Base-by-base conservation (phyloP, 2,329 filamentous ascomycete species). In the Dothideomycetes sp. region DNA sequence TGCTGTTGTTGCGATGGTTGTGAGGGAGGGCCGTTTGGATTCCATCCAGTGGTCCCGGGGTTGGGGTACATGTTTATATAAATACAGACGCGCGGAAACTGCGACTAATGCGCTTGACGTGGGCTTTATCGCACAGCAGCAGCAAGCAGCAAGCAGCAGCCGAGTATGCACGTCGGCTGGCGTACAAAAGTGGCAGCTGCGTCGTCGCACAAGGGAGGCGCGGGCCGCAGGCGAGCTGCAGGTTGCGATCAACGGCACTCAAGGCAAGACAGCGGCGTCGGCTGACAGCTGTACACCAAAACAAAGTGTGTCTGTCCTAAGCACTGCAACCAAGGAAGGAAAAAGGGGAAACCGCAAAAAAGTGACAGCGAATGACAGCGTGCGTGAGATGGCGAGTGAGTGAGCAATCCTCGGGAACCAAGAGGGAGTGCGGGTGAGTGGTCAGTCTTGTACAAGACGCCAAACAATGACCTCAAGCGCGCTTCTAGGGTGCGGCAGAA, bases 41-140 rank as follows among this genome's bases (percentile, higher is more conserved):
- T 51, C 50, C 50, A 52, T 35, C 44, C 44, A 36, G 48, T 44
- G 12, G 48, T 22, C 25, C 38, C 32, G 27, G 49, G 50, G 18
- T 48, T 45, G 28, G 48, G 47, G 45, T 51, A 51, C 50, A 47
- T 47, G 11, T 34, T 19, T 25, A 17, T 43, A 30, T 43, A 36
- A 39, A 41, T 31, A 40, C n/a, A 20, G 15, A 11, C 18, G 36
- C 24, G 35, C 23, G 30, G 20, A 16, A 13, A 19, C 24, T 13
- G 40, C 32, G 32, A 42, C 40, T 36, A 42, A 42, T 42, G 40
- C 40, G 32, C 40, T 24, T 29, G 16, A 31, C n/a, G 8, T 36
- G 31, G 33, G 36, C 32, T 40, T 40, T 40, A 22, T 33, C 37
- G 27, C 30, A 40, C 28, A 32, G 29, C 37, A 40, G n/a, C n/a